Percentiles rank a stretch among this genome's conserved stretches.
phyloP scores from a whole-genome alignment of 129 eudicot species.

The Artemisia argyi region DNA sequence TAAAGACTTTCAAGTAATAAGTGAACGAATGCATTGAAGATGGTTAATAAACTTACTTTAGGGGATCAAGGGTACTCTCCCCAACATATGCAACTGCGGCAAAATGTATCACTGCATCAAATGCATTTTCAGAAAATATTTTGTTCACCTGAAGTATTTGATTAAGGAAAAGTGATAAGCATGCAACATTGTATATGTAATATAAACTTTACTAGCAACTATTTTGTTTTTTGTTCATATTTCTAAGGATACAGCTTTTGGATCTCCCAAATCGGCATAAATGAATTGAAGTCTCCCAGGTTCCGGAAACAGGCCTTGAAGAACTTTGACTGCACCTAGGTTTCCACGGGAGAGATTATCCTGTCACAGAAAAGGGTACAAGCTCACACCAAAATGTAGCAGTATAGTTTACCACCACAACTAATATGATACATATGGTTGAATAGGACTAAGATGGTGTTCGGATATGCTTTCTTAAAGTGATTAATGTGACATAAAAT shows the following conservation, averaged over 20 bases:
- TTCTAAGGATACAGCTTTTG: conserved; percentile 60
- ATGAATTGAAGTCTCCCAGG: conserved; percentile 83
- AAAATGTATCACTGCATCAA: conserved; percentile 90
- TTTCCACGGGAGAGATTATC: conserved; percentile 93
- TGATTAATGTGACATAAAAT: no score
- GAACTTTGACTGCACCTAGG: conserved; percentile 74
- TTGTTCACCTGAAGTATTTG: conserved; percentile 48
- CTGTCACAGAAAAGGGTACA: conserved; percentile 29
- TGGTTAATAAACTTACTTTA: conserved; percentile 45
- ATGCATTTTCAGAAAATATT: conserved; percentile 73
- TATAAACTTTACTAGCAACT: neutral
- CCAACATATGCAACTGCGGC: conserved; percentile 95
- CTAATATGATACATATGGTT: no score
- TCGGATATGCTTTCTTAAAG: no score
- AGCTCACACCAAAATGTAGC: neutral
- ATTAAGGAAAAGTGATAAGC: conserved; percentile 30
- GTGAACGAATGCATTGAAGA: neutral
- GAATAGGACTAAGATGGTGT: no score
- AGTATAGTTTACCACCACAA: no score
- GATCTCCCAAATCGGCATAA: conserved; percentile 80
- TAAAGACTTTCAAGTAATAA: no score
- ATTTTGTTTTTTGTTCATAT: neutral
- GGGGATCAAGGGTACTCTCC: conserved; percentile 80
- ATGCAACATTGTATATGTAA: neutral
- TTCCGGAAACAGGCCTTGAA: conserved; percentile 66